Percentiles rank a stretch among this genome's conserved stretches.
Conservation (phyloP, 1,284 basidiomycete species). For the Xerocomus nothofagi region DNA sequence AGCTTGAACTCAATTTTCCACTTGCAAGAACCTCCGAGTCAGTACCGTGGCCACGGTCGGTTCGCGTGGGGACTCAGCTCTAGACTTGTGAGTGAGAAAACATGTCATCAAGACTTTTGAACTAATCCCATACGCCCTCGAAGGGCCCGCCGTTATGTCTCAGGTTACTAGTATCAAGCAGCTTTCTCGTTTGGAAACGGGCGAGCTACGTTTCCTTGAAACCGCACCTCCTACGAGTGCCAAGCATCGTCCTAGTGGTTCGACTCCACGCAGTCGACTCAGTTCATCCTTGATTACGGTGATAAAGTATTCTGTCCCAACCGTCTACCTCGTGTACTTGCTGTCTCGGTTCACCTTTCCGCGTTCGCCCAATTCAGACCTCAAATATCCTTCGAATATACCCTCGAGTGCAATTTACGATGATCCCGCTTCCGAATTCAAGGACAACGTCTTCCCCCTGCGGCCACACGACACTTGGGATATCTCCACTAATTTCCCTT, state of each 20-base stretch:
- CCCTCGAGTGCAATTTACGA: constrained; percentile 16
- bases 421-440: constrained; percentile 47
- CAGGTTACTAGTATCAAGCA: constrained; percentile 11
- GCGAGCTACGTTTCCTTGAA: constrained; percentile 23
- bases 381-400: constrained; percentile 4
- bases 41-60: too few relatives aligned
- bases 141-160: too few relatives aligned
- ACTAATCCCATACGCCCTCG: too few relatives aligned
- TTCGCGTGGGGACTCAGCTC: too few relatives aligned
- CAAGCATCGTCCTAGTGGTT: not conserved
- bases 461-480: constrained; percentile 68
- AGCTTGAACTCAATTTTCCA: too few relatives aligned
- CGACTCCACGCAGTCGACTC: not conserved
- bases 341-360: constrained; percentile 13
- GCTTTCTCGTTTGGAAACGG: constrained; percentile 18
- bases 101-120: not conserved
- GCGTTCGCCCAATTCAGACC: not conserved
- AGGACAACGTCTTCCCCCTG: constrained; percentile 64
- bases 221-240: constrained; percentile 2
- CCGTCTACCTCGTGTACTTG: constrained; percentile 23
- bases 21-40: too few relatives aligned
- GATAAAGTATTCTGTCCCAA: constrained; percentile 23
- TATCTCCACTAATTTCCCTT: constrained; percentile 74
- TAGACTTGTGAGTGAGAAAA: constrained; percentile 8
- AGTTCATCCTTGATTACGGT: constrained; percentile 6